Conservation (phyloP, 129 eudicot genomes). For the Centrapalus pauciflorus region DNA sequence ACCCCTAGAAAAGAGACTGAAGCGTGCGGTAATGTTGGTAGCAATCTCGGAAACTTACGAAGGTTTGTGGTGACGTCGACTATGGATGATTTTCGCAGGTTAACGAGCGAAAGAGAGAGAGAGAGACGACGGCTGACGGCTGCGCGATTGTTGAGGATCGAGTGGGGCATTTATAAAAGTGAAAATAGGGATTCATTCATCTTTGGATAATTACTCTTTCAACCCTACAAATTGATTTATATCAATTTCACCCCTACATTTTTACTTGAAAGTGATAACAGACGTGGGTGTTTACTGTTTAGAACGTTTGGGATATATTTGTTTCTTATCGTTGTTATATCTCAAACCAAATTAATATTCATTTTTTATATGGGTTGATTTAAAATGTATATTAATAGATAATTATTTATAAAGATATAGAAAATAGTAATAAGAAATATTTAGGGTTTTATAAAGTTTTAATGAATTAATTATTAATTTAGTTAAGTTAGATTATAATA, state of each 20-base stretch:
- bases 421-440: too few species aligned
- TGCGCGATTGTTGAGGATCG: conserved; percentile 14
- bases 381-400: too few species aligned
- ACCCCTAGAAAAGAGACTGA: background rate
- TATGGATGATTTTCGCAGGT: conserved; percentile 4
- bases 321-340: too few species aligned
- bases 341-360: too few species aligned
- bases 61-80: background rate
- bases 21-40: background rate
- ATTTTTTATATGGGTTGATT: too few species aligned
- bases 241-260: background rate
- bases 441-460: too few species aligned
- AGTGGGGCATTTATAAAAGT: background rate
- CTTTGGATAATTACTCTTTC: background rate
- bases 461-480: too few species aligned
- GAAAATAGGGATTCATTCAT: conserved; percentile 7
- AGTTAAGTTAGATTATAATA: too few species aligned
- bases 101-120: background rate
- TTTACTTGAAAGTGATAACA: background rate
- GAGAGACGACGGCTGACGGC: conserved; percentile 17
- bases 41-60: background rate
- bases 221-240: background rate
- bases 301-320: too few species aligned
- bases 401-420: too few species aligned
- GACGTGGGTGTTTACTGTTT: too few species aligned